These are phyloP conservation scores for Neonectria hederae DNA, from an alignment of 2,329 filamentous ascomycete genomes.

Conservation along the genomic window DNA sequence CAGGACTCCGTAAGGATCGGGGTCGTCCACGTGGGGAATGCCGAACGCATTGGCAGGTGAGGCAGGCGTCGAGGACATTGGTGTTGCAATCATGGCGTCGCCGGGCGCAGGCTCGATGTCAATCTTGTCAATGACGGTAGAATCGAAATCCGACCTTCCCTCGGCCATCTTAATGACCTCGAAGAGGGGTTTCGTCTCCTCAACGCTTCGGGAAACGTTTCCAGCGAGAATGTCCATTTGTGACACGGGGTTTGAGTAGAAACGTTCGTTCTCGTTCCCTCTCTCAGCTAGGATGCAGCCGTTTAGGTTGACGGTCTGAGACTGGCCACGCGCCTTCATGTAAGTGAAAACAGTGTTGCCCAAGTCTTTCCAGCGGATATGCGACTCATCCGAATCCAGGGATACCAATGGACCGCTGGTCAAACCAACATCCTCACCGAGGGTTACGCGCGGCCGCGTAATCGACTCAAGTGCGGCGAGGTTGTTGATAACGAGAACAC, in stretches of 20 bases:
- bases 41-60: slow-evolving; percentile 71
- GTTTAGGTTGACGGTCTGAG: slow-evolving; percentile 63
- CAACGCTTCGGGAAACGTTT: slow-evolving; percentile 62
- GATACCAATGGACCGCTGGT: slow-evolving; percentile 77
- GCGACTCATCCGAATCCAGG: slow-evolving; percentile 61
- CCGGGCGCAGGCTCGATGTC: slow-evolving; percentile 77
- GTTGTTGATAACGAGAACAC: slow-evolving; percentile 91
- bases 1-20: slow-evolving; percentile 90
- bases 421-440: slow-evolving; percentile 83
- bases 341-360: slow-evolving; percentile 67
- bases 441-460: slow-evolving; percentile 78
- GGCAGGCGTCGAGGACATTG: slow-evolving; percentile 48
- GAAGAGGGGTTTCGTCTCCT: slow-evolving; percentile 69
- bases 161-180: slow-evolving; percentile 91
- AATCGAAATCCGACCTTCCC: slow-evolving; percentile 80
- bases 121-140: slow-evolving; percentile 69
- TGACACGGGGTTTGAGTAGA: slow-evolving; percentile 61
- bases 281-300: slow-evolving; percentile 67
- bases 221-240: slow-evolving; percentile 67
- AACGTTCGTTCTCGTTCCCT: slow-evolving; percentile 68
- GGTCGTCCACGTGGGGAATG: slow-evolving; percentile 80
- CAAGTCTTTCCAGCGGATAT: slow-evolving; percentile 62
- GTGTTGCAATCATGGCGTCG: slow-evolving; percentile 69
- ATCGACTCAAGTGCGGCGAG: slow-evolving; percentile 85
- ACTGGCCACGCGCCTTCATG: slow-evolving; percentile 66